Conservation (phyloP, 1,139 yeast species). For the Candida tropicalis region DNA sequence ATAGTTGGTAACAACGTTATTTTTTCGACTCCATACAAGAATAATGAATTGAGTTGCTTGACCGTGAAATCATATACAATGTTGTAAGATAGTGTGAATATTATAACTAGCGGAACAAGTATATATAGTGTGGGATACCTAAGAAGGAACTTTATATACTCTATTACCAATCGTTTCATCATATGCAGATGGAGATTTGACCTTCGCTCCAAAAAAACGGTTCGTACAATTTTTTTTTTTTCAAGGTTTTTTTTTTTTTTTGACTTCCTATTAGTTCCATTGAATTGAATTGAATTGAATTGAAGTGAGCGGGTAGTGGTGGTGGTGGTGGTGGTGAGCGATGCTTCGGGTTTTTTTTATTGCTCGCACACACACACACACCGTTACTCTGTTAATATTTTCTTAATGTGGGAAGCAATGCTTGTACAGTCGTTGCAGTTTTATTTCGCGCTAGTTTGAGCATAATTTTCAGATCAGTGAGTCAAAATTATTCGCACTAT, state of each 20-base stretch:
- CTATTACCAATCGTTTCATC: conserved; percentile 7
- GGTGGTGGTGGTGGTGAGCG: no score
- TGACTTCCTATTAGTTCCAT: background rate
- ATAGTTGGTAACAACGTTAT: background rate
- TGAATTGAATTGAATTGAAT: no score
- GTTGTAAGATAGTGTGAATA: conserved; percentile 52
- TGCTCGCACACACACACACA: no score
- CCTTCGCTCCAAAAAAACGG: background rate
- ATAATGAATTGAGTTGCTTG: conserved; percentile 12
- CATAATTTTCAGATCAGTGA: no score
- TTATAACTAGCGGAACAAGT: conserved; percentile 51
- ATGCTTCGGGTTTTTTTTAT: no score
- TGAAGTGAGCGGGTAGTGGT: no score
- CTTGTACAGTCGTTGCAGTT: no score
- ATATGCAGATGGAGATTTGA: background rate
- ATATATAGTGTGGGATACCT: conserved; percentile 44
- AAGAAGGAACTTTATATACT: conserved; percentile 5
- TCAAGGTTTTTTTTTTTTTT: background rate
- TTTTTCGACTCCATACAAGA: conserved; percentile 8
- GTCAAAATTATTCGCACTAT: no score
- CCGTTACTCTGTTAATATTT: no score
- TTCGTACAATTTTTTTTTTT: conserved; percentile 1
- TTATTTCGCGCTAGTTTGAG: no score
- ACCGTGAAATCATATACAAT: conserved; percentile 27
- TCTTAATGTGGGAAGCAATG: no score